Percentiles rank a stretch among this genome's conserved stretches.
These are phyloP conservation scores for Fusarium scirpi DNA, from an alignment of 2,329 filamentous ascomycete genomes.

Conservation along the genomic window DNA sequence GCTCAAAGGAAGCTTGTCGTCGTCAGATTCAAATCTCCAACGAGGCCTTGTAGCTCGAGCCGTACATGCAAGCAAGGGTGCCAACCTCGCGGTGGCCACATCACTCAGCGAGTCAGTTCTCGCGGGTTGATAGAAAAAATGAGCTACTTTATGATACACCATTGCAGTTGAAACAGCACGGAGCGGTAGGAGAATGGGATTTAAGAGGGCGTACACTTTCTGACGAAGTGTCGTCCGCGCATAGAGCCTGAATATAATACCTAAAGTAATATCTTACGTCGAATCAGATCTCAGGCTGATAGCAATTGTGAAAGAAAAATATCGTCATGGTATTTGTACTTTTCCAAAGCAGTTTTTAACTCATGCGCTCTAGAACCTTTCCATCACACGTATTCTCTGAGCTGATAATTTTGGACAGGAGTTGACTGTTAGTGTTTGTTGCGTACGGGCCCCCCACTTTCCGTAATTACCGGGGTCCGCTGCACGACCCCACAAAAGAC, in stretches of 20 bases:
- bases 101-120: conserved; percentile 54
- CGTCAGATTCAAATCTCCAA: conserved; percentile 52
- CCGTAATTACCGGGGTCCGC: not conserved
- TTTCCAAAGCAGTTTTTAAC: not conserved
- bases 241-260: not conserved
- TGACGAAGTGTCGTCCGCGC: not conserved
- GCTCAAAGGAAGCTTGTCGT: conserved; percentile 79
- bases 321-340: not conserved
- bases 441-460: not conserved
- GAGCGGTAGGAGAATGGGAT: not conserved
- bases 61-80: conserved; percentile 57
- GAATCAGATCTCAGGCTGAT: not conserved
- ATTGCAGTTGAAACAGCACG: not conserved
- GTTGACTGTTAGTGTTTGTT: not conserved
- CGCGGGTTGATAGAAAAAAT: conserved; percentile 22
- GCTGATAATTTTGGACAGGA: not conserved
- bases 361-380: not conserved
- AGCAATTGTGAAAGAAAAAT: not conserved
- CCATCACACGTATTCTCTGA: not conserved
- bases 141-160: not conserved
- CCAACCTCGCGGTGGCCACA: conserved; percentile 47
- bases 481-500: not conserved
- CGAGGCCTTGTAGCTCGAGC: conserved; percentile 55
- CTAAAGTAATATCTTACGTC: not conserved
- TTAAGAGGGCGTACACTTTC: not conserved